Evolutionary conservation across 78 protist genomes (phyloP).

Genomic region (Chrysochromulina parva): DNA sequence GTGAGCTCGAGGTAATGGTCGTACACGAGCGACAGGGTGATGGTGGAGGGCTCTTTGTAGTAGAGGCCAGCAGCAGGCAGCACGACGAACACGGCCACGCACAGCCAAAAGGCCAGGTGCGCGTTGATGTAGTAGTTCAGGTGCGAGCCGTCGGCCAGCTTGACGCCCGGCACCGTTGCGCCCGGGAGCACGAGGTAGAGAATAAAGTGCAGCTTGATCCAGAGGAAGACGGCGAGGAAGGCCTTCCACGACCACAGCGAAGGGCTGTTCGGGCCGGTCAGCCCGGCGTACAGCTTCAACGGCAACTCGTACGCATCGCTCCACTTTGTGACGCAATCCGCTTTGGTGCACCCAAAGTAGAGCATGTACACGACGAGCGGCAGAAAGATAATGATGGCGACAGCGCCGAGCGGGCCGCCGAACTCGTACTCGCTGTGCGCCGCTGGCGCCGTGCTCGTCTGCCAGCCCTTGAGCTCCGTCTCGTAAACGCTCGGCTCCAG

Average conservation of each 20-base stretch:
- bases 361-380: slow-evolving; percentile 24
- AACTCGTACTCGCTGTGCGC: background rate
- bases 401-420: slow-evolving; percentile 62
- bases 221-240: background rate
- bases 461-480: no score
- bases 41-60: background rate
- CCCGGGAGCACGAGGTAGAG: slow-evolving; percentile 29
- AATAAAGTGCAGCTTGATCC: slow-evolving; percentile 33
- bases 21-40: background rate
- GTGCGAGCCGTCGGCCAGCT: background rate
- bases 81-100: background rate
- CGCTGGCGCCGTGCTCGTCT: no score
- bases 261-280: background rate
- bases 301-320: background rate
- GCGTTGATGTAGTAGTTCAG: slow-evolving; percentile 37
- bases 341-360: background rate
- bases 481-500: no score
- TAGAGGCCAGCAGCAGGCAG: background rate
- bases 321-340: background rate
- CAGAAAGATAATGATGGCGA: background rate
- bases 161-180: slow-evolving; percentile 1
- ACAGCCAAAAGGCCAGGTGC: background rate
- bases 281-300: background rate
- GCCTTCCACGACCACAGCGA: background rate
- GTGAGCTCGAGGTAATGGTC: slow-evolving; percentile 28